Base-by-base conservation (phyloP, 2,329 filamentous ascomycete species). In the Coniochaeta ligniaria region DNA sequence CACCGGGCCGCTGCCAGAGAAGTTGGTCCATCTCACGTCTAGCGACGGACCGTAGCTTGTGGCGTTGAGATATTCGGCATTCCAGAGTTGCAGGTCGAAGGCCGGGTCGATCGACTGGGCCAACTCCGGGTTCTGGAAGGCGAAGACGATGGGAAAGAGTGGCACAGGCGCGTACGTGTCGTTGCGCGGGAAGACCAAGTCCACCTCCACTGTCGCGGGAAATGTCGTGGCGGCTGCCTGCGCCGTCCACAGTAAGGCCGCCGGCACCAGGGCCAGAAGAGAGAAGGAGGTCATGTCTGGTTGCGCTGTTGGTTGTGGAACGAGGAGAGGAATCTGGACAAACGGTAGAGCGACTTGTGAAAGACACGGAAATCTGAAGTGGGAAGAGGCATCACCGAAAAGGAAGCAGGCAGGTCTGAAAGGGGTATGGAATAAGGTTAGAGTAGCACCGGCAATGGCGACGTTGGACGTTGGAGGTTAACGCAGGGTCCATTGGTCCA, bases 181-280 rank as follows among this genome's bases (percentile, higher is more conserved):
- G 64, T 72, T 71, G 60, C 69, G 71, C 1, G 70, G 70, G 61
- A 72, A 73, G 45, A 71, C 61, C 9, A 72, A 33, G 60, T 66
- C 69, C 55, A 71, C 55, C 50, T 72, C 69, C n/a, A 69, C 54
- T 4, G 31, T 56, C 54, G 47, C 24, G 6, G 47, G 47, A 24
- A 52, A 52, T 17, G 47, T 52, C 24, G 8, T 31, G 6, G 47
- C 47, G 2, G 2, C 47, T 17, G 17, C 47, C 2, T 26, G 47
- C 2, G 24, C 17, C 26, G 14, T 12, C 47, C 14, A 52, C 4
- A 52, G 47, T 24, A 52, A 12, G 17, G 24, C 22, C 17, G 24
- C 26, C 2, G 47, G 24, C 24, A 52, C 24, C 24, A 52, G 16
- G 24, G 47, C 31, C 26, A 12, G 17, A 12, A n/a, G 24, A 2